phyloP scores from a whole-genome alignment of 768 basidiomycete genomes.

The Pleurotus djamor region DNA sequence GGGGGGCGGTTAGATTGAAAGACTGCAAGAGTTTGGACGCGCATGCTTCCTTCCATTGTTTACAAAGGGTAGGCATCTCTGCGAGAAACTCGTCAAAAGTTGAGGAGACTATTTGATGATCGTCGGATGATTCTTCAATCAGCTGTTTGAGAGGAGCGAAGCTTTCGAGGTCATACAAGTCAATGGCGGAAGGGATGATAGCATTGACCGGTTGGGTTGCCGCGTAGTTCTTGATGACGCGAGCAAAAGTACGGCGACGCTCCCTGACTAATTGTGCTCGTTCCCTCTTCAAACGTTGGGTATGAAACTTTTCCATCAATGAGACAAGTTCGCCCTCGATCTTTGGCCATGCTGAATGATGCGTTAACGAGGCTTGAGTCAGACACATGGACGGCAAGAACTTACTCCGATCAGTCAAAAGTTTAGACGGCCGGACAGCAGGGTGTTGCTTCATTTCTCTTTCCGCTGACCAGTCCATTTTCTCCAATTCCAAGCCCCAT shows the following conservation, averaged over 20 bases:
- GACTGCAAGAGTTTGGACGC: not conserved
- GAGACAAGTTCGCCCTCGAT: not conserved
- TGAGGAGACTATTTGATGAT: conserved; percentile 9
- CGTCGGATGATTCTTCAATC: conserved; percentile 13
- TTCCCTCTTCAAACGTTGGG: not conserved
- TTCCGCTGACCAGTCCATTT: not conserved
- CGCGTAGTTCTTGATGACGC: not conserved
- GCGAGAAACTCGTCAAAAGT: conserved; percentile 13
- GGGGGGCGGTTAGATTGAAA: not conserved
- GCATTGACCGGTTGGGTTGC: not conserved
- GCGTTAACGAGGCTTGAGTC: not conserved
- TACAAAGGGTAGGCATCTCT: conserved; percentile 9
- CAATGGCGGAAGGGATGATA: not conserved
- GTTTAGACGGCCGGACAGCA: not conserved
- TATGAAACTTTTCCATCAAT: not conserved
- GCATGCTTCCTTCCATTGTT: conserved; percentile 12
- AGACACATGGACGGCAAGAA: not conserved
- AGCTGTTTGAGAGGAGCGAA: conserved; percentile 9
- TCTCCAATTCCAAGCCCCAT: not conserved
- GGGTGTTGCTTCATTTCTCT: not conserved
- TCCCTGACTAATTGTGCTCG: not conserved
- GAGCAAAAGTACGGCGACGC: not conserved
- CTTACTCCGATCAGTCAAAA: not conserved
- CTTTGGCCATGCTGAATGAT: not conserved
- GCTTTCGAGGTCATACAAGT: conserved; percentile 1